Base-by-base conservation (phyloP, 495 filamentous ascomycete species). In the Parathielavia appendiculata region DNA sequence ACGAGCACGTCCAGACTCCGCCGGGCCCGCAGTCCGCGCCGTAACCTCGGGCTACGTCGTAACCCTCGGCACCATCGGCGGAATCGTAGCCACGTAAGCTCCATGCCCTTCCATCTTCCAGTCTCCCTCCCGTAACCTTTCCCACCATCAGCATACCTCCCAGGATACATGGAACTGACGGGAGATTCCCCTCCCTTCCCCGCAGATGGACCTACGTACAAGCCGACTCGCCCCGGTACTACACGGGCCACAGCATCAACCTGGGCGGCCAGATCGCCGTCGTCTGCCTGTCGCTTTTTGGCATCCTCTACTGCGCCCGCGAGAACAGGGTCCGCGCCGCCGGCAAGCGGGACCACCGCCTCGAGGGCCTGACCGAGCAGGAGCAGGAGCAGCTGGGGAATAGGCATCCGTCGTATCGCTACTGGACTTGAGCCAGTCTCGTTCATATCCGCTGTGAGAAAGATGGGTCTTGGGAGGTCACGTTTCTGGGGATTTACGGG, bases 181-280 rank as follows among this genome's bases (percentile, higher is more conserved):
- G n/a, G n/a, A n/a, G n/a, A n/a, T n/a, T n/a, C n/a, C n/a, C n/a
- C n/a, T n/a, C n/a, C n/a, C n/a, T n/a, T n/a, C n/a, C n/a, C n/a
- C 41, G 4, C 49, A 75, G 74, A 16, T 84, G 79, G 80, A 82
- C 80, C 1, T 84, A 84, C 63, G 59, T 77, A n/a, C 65, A 61
- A 1, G 58, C 52, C 34, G 81, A 84, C 22, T 73, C 65, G 0
- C 81, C 81, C 19, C 66, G 73, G 49, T 85, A 81, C 63, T 66
- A 63, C 51, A 79, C 68, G 34, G 82, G 82, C 32, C 82, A 85
- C 68, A 72, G 77, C 19, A 84, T 85, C 75, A 85, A 85, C 64
- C 67, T 85, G 22, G 72, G 56, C 32, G 77, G 75, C 4, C 76
- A 84, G 59, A 58, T 75, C 26, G 64, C 57, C 20, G 73, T 70